Percentiles rank a stretch among this genome's conserved stretches.
Evolutionary conservation across 352 stramenopile species (phyloP).

Genomic region (Globisporangium canariense): DNA sequence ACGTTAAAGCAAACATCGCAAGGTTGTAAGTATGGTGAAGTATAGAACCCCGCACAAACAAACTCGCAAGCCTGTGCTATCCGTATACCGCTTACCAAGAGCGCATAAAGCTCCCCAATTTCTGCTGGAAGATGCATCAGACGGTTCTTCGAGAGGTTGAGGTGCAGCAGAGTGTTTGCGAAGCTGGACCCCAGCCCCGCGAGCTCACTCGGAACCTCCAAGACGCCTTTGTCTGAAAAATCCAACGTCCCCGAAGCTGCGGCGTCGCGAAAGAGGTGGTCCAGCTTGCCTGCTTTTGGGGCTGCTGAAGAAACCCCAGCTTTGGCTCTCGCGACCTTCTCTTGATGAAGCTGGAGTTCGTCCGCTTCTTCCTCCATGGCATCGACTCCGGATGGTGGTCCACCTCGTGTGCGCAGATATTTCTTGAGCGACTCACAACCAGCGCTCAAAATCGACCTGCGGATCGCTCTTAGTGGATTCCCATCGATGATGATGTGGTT

Average conservation of each 20-base stretch:
- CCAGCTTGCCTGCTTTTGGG: conserved; percentile 14
- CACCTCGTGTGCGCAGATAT: conserved; percentile 67
- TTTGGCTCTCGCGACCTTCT: conserved; percentile 9
- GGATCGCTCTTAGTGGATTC: conserved; percentile 73
- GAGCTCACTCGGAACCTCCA: conserved; percentile 28
- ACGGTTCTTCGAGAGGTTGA: conserved; percentile 71
- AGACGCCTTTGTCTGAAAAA: conserved; percentile 34
- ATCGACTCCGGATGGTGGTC: conserved; percentile 48
- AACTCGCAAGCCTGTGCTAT: neutral
- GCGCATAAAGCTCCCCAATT: conserved; percentile 39
- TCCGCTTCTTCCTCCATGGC: conserved; percentile 74
- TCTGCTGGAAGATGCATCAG: conserved; percentile 37
- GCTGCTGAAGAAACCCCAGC: neutral
- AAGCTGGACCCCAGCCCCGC: conserved; percentile 34
- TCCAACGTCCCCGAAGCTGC: conserved; percentile 53
- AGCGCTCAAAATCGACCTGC: conserved; percentile 53
- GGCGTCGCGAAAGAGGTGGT: conserved; percentile 52
- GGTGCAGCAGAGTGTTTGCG: conserved; percentile 43
- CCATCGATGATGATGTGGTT: conserved; percentile 76
- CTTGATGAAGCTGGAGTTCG: conserved; percentile 32
- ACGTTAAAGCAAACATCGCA: too few relatives aligned
- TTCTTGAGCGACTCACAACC: conserved; percentile 82
- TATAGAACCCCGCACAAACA: neutral
- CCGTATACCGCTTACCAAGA: conserved; percentile 30
- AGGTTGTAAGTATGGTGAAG: too few relatives aligned